These are phyloP conservation scores for Podaxis rugospora DNA, from an alignment of 768 basidiomycete species.

Conservation along the genomic window DNA sequence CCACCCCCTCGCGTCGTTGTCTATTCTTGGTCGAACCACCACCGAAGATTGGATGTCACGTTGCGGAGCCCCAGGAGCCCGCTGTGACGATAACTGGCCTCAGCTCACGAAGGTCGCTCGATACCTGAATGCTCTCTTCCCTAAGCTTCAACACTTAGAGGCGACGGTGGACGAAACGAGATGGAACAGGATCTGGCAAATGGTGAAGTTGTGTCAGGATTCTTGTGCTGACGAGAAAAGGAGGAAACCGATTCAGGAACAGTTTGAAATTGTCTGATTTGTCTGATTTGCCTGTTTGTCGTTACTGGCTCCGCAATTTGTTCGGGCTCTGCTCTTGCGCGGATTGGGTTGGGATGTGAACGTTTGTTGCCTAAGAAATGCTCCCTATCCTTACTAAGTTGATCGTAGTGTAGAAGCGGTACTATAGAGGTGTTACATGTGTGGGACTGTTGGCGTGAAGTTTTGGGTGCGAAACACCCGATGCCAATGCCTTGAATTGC, in stretches of 20 bases:
- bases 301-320: too few species aligned
- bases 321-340: too few species aligned
- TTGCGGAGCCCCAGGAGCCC: not conserved
- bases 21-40: not conserved
- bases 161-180: not conserved
- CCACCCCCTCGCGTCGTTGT: not conserved
- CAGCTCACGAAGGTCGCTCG: not conserved
- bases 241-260: not conserved
- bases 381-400: too few species aligned
- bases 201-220: not conserved
- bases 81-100: not conserved
- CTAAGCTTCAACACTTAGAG: not conserved
- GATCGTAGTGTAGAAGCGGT: too few species aligned
- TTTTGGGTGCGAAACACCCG: too few species aligned
- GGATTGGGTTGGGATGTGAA: too few species aligned
- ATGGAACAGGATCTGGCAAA: not conserved
- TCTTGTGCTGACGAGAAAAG: not conserved
- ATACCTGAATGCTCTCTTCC: not conserved
- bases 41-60: not conserved
- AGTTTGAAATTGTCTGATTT: not conserved
- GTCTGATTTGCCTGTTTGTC: too few species aligned
- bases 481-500: too few species aligned
- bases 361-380: too few species aligned
- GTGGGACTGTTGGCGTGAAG: too few species aligned
- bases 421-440: too few species aligned